Evolutionary conservation across 768 basidiomycete genomes (phyloP), one percentile per base, ranked within the genome.

Genomic region (Suillus tomentosus): DNA sequence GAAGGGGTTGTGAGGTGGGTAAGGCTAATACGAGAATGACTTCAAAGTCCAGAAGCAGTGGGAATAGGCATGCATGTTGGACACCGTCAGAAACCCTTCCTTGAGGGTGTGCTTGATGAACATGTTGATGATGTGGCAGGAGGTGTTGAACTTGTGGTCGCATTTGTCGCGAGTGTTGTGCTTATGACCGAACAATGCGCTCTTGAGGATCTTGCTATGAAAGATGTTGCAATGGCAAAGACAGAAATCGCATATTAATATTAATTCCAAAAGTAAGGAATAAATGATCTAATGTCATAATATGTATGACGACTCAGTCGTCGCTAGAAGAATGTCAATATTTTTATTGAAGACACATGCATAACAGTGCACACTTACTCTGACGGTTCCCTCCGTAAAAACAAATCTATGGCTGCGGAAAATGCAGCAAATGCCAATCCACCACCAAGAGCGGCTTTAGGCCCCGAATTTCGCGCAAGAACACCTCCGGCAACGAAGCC

Each of bases 361-460:
- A 42, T 17, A 40, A 27, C 5, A 15, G 14, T 7, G 10, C 13
- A 19, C 42, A 77, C 88, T 74, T 70, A 90, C 92, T 94, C 92
- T 71, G 89, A 74, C n/a, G 91, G 79, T 74, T 94, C 91, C 74
- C 90, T 81, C 76, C 90, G 84, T 65, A 95, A 75, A 76, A 92
- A 96, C 34, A 78, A 61, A 75, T 99, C 96, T 67, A 99, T 36
- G 8, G 84, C 94, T 0, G 88, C 87, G 14, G 95, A 96, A 79
- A 99, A 99, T 2, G 91, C 94, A 14, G 94, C 94, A 72, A 99
- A 99, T 0, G 91, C 94, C 10, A 94, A 66, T 22, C 93, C 96
- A 70, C 96, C 96, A 54, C 90, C 31, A 31, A 31, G 31, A 31
- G 31, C 31, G 5, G 31, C 31, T 76, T 85, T 91, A 8, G 94